A percentile compares a stretch with the other conserved stretches of the same genome.
These are phyloP conservation scores for Chaetoscypha palmicola DNA, from an alignment of 2,329 filamentous ascomycete genomes.

Conservation along the genomic window DNA sequence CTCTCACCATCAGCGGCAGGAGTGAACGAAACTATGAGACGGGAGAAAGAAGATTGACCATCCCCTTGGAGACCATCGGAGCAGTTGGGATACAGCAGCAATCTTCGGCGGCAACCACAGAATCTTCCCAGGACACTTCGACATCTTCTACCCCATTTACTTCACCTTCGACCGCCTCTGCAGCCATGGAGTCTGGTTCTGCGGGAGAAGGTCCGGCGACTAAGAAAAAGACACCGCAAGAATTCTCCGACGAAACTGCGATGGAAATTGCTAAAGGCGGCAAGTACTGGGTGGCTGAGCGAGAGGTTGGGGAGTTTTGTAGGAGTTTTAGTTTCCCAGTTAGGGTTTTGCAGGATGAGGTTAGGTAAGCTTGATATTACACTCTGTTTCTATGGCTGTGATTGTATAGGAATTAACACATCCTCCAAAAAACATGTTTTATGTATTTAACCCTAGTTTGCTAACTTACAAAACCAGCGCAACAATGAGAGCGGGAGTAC, in stretches of 20 bases:
- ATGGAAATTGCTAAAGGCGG: slow-evolving; percentile 1
- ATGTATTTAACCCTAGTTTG: too few relatives aligned
- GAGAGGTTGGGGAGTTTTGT: slow-evolving; percentile 58
- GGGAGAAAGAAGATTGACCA: not conserved
- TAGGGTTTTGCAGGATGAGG: slow-evolving; percentile 54
- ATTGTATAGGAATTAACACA: too few relatives aligned
- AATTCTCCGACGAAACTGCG: not conserved
- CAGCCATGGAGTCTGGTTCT: not conserved
- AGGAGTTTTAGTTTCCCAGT: slow-evolving; percentile 62
- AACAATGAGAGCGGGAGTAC: slow-evolving; percentile 61
- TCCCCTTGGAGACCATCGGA: not conserved
- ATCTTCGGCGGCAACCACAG: too few relatives aligned
- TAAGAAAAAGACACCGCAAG: not conserved
- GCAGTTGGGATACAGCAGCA: too few relatives aligned
- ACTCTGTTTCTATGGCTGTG: too few relatives aligned
- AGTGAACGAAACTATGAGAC: slow-evolving; percentile 54
- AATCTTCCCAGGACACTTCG: too few relatives aligned
- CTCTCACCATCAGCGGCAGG: slow-evolving; percentile 62
- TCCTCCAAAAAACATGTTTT: too few relatives aligned
- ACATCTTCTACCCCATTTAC: too few relatives aligned
- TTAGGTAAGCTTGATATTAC: too few relatives aligned
- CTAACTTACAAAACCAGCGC: too few relatives aligned
- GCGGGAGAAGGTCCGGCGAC: not conserved
- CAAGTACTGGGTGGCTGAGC: slow-evolving; percentile 67
- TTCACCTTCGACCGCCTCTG: not conserved